phyloP scores from a whole-genome alignment of 2,329 filamentous ascomycete genomes.

The Venturiaceae sp. region DNA sequence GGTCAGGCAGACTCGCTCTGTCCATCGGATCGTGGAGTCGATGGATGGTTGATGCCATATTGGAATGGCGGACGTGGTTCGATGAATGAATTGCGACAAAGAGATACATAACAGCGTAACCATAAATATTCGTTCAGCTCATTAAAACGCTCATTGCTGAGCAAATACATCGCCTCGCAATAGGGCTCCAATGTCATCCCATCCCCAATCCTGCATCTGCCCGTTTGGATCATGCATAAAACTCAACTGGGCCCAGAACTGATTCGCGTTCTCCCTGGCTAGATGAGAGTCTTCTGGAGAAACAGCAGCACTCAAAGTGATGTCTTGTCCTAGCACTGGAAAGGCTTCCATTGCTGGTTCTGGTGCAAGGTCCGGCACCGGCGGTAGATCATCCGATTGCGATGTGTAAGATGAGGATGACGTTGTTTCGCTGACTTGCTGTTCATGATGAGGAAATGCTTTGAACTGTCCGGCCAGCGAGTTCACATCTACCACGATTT shows the following conservation, averaged over 20 bases:
- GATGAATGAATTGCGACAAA: not conserved
- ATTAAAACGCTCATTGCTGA: not conserved
- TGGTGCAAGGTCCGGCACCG: not conserved
- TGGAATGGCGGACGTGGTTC: not conserved
- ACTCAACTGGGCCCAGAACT: slow-evolving; percentile 5
- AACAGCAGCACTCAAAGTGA: not conserved
- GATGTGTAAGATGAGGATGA: not conserved
- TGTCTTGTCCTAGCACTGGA: not conserved
- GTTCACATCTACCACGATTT: slow-evolving; percentile 5
- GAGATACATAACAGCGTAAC: not conserved
- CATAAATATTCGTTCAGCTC: not conserved
- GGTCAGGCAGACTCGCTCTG: not conserved
- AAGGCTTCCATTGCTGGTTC: not conserved
- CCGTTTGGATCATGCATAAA: slow-evolving; percentile 1
- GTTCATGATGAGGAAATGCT: not conserved
- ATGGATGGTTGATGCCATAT: not conserved
- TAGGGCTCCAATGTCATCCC: slow-evolving; percentile 3
- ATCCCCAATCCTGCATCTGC: slow-evolving; percentile 3
- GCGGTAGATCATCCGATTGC: not conserved
- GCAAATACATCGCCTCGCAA: not conserved
- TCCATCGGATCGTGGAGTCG: not conserved
- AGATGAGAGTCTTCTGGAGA: not conserved
- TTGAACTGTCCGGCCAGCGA: not conserved
- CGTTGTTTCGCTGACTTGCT: not conserved
- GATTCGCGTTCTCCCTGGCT: not conserved